Conservation (phyloP, 352 stramenopile species). For the Phytopythium montanum region DNA sequence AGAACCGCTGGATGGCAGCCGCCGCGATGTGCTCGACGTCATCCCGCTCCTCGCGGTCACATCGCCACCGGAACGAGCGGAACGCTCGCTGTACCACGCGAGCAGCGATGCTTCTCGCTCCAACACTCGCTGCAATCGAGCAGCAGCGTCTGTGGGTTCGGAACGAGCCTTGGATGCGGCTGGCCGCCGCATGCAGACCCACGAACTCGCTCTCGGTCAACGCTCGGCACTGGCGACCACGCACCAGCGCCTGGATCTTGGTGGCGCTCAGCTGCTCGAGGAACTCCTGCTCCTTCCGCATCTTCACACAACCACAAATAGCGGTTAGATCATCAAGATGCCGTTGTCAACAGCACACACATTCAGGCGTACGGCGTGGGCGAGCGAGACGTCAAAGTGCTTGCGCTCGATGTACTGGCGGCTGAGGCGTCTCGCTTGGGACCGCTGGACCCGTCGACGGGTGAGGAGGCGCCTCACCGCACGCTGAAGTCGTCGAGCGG, state of each 20-base stretch:
- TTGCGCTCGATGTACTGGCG: slow-evolving; percentile 58
- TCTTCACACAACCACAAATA: slow-evolving; percentile 15
- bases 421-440: slow-evolving; percentile 38
- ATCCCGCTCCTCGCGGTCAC: slow-evolving; percentile 18
- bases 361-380: slow-evolving; percentile 42
- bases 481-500: slow-evolving; percentile 38
- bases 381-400: slow-evolving; percentile 41
- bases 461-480: slow-evolving; percentile 20
- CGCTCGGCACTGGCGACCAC: slow-evolving; percentile 51
- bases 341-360: too few relatives aligned
- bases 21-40: slow-evolving; percentile 57
- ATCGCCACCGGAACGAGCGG: slow-evolving; percentile 14
- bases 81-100: slow-evolving; percentile 47
- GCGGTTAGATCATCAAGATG: background rate
- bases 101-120: slow-evolving; percentile 45
- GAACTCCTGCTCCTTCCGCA: slow-evolving; percentile 36
- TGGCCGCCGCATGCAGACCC: slow-evolving; percentile 37
- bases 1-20: slow-evolving; percentile 45
- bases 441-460: slow-evolving; percentile 19
- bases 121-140: slow-evolving; percentile 12
- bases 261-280: slow-evolving; percentile 41
- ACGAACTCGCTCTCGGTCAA: slow-evolving; percentile 40
- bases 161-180: slow-evolving; percentile 45
- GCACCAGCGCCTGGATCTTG: slow-evolving; percentile 65
- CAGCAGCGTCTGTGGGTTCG: slow-evolving; percentile 17